Conservation (phyloP, 169 alveolate genomes). For the Plasmodium relictum region DNA sequence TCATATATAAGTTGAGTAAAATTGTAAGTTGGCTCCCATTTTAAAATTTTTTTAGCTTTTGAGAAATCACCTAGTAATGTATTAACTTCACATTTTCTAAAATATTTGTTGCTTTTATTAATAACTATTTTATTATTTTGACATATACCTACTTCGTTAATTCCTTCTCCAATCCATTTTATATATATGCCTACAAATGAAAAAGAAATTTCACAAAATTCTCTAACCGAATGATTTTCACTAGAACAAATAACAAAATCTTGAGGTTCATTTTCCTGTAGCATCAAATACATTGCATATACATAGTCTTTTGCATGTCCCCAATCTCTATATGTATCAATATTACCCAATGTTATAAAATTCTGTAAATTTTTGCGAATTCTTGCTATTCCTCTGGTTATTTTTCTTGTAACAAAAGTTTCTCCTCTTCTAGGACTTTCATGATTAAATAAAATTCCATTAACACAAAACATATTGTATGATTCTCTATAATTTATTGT, state of each 20-base stretch:
- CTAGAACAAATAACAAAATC: constrained; percentile 87
- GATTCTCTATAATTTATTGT: constrained; percentile 84
- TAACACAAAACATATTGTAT: constrained; percentile 84
- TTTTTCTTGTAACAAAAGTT: constrained; percentile 87
- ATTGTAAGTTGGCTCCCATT: constrained; percentile 79
- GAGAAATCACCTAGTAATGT: constrained; percentile 82
- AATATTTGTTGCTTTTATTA: constrained; percentile 59
- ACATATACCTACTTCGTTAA: constrained; percentile 79
- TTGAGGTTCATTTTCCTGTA: constrained; percentile 81
- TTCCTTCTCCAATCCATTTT: constrained; percentile 81
- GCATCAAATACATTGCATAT: constrained; percentile 86
- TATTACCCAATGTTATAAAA: constrained; percentile 80
- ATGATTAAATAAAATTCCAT: constrained; percentile 89
- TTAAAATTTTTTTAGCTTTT: constrained; percentile 75
- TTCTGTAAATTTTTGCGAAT: constrained; percentile 66
- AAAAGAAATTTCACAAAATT: constrained; percentile 79
- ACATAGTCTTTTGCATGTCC: constrained; percentile 89
- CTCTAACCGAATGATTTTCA: constrained; percentile 77
- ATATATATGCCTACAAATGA: constrained; percentile 55
- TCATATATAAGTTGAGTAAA: constrained; percentile 79
- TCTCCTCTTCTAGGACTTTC: constrained; percentile 88
- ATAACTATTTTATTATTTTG: constrained; percentile 54
- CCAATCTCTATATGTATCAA: constrained; percentile 89
- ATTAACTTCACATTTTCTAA: constrained; percentile 83
- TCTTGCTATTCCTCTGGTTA: constrained; percentile 84